Conservation (phyloP, 1,139 yeast species). For the Saccharomycopsis hybrid region DNA sequence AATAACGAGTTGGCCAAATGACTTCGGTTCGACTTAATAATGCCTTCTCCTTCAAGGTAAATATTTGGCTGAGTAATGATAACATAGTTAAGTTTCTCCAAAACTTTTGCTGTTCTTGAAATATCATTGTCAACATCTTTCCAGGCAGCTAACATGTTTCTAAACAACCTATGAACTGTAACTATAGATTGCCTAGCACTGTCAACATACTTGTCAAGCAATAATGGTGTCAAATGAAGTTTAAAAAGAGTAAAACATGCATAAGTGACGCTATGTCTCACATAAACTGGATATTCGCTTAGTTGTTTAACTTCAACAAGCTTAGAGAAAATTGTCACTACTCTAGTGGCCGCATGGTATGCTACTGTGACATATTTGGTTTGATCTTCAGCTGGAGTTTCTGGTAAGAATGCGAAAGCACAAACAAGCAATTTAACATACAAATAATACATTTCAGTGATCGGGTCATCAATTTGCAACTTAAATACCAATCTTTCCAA, state of each 20-base stretch:
- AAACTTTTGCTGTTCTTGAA: constrained; percentile 85
- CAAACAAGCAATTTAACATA: constrained; percentile 79
- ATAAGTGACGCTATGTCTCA: constrained; percentile 77
- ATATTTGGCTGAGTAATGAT: constrained; percentile 83
- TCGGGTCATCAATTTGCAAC: constrained; percentile 54
- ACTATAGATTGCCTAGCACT: constrained; percentile 91
- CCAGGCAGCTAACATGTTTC: constrained; percentile 91
- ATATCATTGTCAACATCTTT: constrained; percentile 85
- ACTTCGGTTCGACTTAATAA: constrained; percentile 83
- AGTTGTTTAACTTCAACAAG: constrained; percentile 61
- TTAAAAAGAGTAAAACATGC: constrained; percentile 77
- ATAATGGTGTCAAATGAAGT: constrained; percentile 70
- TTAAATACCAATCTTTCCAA: constrained; percentile 63
- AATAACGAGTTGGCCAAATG: constrained; percentile 88
- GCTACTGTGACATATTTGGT: constrained; percentile 79
- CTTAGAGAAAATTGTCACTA: constrained; percentile 71
- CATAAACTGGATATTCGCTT: constrained; percentile 80
- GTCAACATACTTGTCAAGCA: constrained; percentile 73
- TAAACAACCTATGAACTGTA: constrained; percentile 78
- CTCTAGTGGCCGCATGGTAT: constrained; percentile 73
- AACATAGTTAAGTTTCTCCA: constrained; percentile 84
- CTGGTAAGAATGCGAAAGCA: constrained; percentile 87
- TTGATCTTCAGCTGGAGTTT: constrained; percentile 84
- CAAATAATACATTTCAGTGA: constrained; percentile 74
- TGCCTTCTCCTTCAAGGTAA: constrained; percentile 57